Evolutionary conservation across 495 filamentous ascomycete species (phyloP).

Genomic region (Trichoderma asperelloides): DNA sequence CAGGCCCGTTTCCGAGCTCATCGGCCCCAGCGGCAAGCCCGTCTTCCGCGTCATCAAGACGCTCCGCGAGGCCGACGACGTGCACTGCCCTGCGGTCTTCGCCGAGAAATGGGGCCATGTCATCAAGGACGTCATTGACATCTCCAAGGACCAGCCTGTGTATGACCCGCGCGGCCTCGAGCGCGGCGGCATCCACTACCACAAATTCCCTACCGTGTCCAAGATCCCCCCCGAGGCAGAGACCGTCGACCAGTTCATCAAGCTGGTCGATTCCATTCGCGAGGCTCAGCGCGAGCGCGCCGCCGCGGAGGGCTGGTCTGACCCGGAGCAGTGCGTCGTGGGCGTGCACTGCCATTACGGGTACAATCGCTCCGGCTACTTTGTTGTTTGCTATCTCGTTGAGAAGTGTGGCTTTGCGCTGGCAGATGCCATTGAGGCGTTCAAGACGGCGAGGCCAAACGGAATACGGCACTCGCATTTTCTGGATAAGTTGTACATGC

Average conservation of each 20-base stretch:
- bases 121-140: slow-evolving; percentile 75
- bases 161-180: slow-evolving; percentile 74
- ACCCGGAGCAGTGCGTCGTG: slow-evolving; percentile 38
- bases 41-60: slow-evolving; percentile 85
- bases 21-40: slow-evolving; percentile 35
- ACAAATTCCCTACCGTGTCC: slow-evolving; percentile 83
- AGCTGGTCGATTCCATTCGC: slow-evolving; percentile 63
- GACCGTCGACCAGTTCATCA: slow-evolving; percentile 70
- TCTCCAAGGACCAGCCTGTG: slow-evolving; percentile 77
- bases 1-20: slow-evolving; percentile 64
- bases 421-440: slow-evolving; percentile 72
- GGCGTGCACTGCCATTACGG: slow-evolving; percentile 96
- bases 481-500: slow-evolving; percentile 72
- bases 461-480: slow-evolving; percentile 90
- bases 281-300: slow-evolving; percentile 36
- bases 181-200: slow-evolving; percentile 63
- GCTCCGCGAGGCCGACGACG: slow-evolving; percentile 74
- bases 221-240: slow-evolving; percentile 78
- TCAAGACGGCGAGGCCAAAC: slow-evolving; percentile 61
- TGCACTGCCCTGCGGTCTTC: slow-evolving; percentile 70
- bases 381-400: slow-evolving; percentile 85
- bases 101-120: slow-evolving; percentile 51
- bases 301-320: slow-evolving; percentile 25
- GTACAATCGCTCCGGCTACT: slow-evolving; percentile 85
- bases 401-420: slow-evolving; percentile 66